Base-by-base conservation (phyloP, 306 rosid species). In the Trichosanthes cucumerina region DNA sequence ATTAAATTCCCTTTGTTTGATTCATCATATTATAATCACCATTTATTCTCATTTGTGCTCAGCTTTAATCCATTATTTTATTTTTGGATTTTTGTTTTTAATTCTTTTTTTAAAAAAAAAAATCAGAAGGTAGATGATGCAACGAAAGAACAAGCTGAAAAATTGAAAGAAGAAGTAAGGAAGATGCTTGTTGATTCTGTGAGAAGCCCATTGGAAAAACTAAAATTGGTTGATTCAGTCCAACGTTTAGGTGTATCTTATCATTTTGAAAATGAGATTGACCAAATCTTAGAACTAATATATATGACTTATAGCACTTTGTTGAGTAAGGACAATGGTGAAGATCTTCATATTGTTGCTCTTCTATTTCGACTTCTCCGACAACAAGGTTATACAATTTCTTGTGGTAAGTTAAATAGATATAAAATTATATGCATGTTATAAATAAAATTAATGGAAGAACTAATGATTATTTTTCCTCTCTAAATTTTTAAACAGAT, bases 331-430 rank as follows among this genome's bases (percentile, higher is more conserved):
- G 56, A 49, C 11, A 9, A 12, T 11, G 71, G 2, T 28, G 28
- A 38, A 7, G 81, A 83, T 26, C 79, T 87, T 3, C 26, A 54
- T 26, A 44, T 31, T 44, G 36, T 59, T 39, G 80, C 88, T 46
- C 85, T 87, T 47, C 71, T 82, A 16, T 90, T 90, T 79, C 85
- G 90, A 49, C 26, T 90, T 41, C 36, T 88, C 11, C 82, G 94
- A 16, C 90, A 90, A 66, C 84, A 81, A 0, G 88, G 90, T 31
- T 69, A 79, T 57, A 74, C 9, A 2, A 57, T 84, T 79, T 81
- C 89, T 15, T 53, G 87, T 7, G 78, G 88, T 89, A 34, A 6
- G 80, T 74, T 39, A 0, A 4, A 39, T n/a, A n/a, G n/a, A n/a
- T n/a, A n/a, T n/a, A n/a, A n/a, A n/a, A n/a, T n/a, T n/a, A n/a